Evolutionary conservation across 257 asterid species (phyloP), one percentile per base, ranked within the genome.

Genomic region (Solanum boliviense): DNA sequence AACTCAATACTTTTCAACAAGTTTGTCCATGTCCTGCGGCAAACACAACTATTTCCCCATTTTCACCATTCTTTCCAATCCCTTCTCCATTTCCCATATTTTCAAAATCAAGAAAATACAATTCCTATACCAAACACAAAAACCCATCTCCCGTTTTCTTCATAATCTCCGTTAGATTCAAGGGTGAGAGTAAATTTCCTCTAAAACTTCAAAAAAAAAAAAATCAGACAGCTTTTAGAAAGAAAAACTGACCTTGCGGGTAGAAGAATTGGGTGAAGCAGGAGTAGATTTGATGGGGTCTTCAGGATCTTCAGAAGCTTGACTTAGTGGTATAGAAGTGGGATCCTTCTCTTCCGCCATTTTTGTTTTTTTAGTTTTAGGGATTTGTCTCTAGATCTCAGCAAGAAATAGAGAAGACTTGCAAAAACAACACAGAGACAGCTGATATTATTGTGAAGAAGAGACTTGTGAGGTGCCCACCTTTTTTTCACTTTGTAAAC

Each of bases 271-370:
- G 56, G 98, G 90, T 70, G 96, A 84, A 90, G 83, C 56, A 18
- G 98, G 93, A 73, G 96, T 88, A 88, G 98, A 90, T 93, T 96
- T 96, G 74, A 90, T 88, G n/a, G 98, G 93, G 90, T 92, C 95
- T 89, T 94, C 98, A 87, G 93, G 96, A 92, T 96, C 98, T 88
- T 92, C 97, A 71, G 90, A 93, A 71, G 84, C 91, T 93, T 94
- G 98, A 93, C 98, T 95, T 87, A 96, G 96, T 34, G 98, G 98
- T 79, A 94, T 91, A 52, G 96, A 95, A 86, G 98, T 95, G 87
- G 98, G 93, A 84, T 95, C 98, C 89, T 94, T 96, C 89, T 95
- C 98, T 87, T 94, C 96, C 89, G 98, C 95, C 98, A 95, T 95
- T 88, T 81, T 38, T 13, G 25, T 25, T n/a, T 20, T 16, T 2